Evolutionary conservation across 1,284 basidiomycete species (phyloP), one percentile per base, ranked within the genome.

Genomic region (Phellinidium pouzarii): DNA sequence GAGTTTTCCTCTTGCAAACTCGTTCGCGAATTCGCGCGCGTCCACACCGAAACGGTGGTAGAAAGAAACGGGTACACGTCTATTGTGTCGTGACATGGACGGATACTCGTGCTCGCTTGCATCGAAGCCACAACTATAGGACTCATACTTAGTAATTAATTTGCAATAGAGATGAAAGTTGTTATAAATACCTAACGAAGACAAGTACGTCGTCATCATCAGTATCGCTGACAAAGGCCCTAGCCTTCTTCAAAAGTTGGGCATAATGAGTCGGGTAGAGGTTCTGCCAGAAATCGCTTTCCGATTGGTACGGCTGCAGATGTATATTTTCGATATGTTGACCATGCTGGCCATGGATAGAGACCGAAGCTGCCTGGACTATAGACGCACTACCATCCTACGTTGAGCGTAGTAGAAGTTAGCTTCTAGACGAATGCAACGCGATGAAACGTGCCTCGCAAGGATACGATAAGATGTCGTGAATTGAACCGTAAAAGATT

Each of bases 241-340:
- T 74, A 0, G 93, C 93, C 58, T 81, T 83, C 6, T 70, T 69
- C n/a, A 97, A 68, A 1, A 99, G 66, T 17, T 70, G 68, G n/a
- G 74, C 70, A 64, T 94, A 94, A 22, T 79, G 75, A 0, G 72
- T 65, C 1, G 78, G 77, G 63, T 93, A 94, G 34, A 95, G 76
- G 5, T 77, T 71, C 1, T 76, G 69, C 75, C 84, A 88, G 66
- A 97, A 98, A 54, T 94, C 82, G 7, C 77, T 70, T 54, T 89
- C 82, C 1, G 82, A 79, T 0, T 69, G 66, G 65, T 94, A 96
- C 3, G 78, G 75, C 60, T 90, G 76, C 8, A 99, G 75, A 62
- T 98, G 95, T 8, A 97, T 79, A 67, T 96, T 94, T 66, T 95
- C 81, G 57, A 96, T 90, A 68, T 87, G 82, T 65, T 96, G 94